These are phyloP conservation scores for Pestalotiopsis fici DNA, from an alignment of 2,329 filamentous ascomycete genomes.

Conservation along the genomic window DNA sequence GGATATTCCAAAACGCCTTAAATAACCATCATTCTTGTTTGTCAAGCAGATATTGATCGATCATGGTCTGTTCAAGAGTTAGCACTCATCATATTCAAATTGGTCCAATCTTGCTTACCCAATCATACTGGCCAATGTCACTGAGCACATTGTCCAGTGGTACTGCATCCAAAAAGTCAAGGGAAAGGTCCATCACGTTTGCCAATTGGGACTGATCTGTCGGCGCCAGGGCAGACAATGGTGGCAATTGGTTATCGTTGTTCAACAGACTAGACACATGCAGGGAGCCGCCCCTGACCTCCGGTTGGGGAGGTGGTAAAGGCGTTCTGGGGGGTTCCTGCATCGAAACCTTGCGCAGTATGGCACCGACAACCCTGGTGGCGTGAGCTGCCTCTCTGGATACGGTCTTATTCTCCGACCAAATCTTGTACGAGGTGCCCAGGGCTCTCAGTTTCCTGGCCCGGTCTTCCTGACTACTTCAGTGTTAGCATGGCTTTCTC, in stretches of 20 bases:
- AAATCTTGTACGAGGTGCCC: conserved; percentile 41
- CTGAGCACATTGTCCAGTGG: conserved; percentile 38
- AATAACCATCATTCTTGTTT: not conserved
- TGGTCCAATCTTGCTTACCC: conserved; percentile 30
- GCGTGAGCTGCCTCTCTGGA: conserved; percentile 46
- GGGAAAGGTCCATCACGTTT: conserved; percentile 24
- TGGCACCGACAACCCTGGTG: conserved; percentile 41
- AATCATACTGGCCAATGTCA: conserved; percentile 35
- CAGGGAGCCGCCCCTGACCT: conserved; percentile 29
- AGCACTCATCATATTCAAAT: not conserved
- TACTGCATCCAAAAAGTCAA: conserved; percentile 33
- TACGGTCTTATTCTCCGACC: conserved; percentile 36
- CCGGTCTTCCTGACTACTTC: conserved; percentile 28
- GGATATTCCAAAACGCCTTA: not conserved
- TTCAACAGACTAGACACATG: conserved; percentile 28
- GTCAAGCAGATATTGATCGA: conserved; percentile 27
- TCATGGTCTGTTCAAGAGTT: conserved; percentile 19
- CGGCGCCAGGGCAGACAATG: conserved; percentile 15
- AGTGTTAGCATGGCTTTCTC: conserved; percentile 15
- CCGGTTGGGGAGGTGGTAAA: conserved; percentile 23
- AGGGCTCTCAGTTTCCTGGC: conserved; percentile 36
- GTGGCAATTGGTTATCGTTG: conserved; percentile 26
- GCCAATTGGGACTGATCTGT: conserved; percentile 23
- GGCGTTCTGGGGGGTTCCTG: conserved; percentile 22
- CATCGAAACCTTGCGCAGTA: conserved; percentile 38